phyloP scores from a whole-genome alignment of 2,329 filamentous ascomycete genomes.

The Cladosporium cucumerinum region DNA sequence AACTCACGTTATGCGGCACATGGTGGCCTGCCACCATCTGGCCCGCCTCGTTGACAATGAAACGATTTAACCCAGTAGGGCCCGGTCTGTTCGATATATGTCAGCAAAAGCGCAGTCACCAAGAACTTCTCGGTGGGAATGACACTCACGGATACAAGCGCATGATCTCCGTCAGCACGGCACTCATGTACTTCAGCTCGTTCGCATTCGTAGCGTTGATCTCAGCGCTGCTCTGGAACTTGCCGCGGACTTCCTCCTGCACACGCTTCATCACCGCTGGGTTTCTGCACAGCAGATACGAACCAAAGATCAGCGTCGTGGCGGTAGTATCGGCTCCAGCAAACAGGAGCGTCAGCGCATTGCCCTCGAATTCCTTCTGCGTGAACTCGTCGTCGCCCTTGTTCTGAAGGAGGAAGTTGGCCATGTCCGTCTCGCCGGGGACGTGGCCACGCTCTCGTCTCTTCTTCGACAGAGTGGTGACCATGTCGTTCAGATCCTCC shows the following conservation, averaged over 20 bases:
- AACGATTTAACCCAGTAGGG: conserved; percentile 25
- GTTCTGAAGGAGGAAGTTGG: conserved; percentile 19
- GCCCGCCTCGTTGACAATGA: conserved; percentile 2
- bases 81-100: conserved; percentile 30
- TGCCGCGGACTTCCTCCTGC: conserved; percentile 39
- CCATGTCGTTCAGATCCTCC: background rate
- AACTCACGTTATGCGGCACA: conserved; percentile 19
- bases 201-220: conserved; percentile 26
- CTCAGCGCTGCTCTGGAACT: conserved; percentile 35
- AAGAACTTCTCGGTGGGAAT: background rate
- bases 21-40: conserved; percentile 16
- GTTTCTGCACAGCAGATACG: conserved; percentile 26
- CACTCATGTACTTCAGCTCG: conserved; percentile 39
- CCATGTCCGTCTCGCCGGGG: conserved; percentile 6
- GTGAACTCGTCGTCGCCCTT: conserved; percentile 26
- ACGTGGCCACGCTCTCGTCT: conserved; percentile 2
- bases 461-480: conserved; percentile 1
- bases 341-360: conserved; percentile 28
- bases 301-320: conserved; percentile 28
- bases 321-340: conserved; percentile 35
- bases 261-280: conserved; percentile 36
- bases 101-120: background rate
- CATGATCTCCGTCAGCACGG: conserved; percentile 45
- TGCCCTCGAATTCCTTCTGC: conserved; percentile 29
- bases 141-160: conserved; percentile 39